Base-by-base conservation (phyloP, 352 stramenopile genomes). In the Albugo candida region DNA sequence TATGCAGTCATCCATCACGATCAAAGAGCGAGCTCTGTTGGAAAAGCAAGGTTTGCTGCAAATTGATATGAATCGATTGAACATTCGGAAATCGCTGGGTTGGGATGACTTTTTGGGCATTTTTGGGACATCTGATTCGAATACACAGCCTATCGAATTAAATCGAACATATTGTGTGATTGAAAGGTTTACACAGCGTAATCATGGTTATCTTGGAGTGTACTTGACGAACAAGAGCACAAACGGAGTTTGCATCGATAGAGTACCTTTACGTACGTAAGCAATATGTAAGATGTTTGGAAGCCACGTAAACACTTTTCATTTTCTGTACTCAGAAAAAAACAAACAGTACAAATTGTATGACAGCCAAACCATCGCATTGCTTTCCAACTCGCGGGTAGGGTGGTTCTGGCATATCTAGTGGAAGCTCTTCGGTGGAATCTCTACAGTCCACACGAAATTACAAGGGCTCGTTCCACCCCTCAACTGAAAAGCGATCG, bases 191-290 rank as follows among this genome's bases (percentile, higher is more conserved):
- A 24, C 70, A 12, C 65, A 83, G 14, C 56, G 58, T 1, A 48
- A 61, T 20, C 70, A 68, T 0, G 56, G 67, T 6, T 43, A 63
- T 12, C 52, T 75, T 16, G 51, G 51, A 0, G 70, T 78, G 27
- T 81, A 67, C 41, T 65, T 88, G 35, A 81, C 67, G 0, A 67
- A 88, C 47, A 76, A 69, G 51, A 81, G 64, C 48, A 73, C 62
- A 6, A 88, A 84, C 38, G 75, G 75, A 2, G 81, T 76, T 19
- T 61, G 71, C 34, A 75, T 85, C 27, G 67, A 88, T 42, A 70
- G 70, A 3, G 41, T 64, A 11, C 53, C 59, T 12, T 53, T 53
- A 19, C 31, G 48, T 53, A 45, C 36, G 14, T 11, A 8, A 20
- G 24, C 24, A 31, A 31, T 31, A 3, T 31, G 24, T 31, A 31